Evolutionary conservation across 257 asterid species (phyloP).

Genomic region (Petrea volubilis): DNA sequence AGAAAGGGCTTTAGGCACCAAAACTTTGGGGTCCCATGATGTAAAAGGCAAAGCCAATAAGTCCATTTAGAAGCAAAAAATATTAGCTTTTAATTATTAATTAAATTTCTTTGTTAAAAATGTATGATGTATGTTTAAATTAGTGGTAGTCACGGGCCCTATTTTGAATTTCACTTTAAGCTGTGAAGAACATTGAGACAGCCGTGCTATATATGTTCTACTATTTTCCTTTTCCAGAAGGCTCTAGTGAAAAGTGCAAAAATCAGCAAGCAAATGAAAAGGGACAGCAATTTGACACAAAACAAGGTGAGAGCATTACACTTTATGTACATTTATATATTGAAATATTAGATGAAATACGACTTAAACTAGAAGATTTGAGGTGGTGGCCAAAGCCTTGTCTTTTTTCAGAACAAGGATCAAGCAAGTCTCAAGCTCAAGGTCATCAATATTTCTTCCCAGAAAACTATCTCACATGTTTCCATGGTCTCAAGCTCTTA

Average conservation of each 20-base stretch:
- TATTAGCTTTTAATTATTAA: too few species aligned
- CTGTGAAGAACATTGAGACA: too few species aligned
- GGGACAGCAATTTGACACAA: background rate
- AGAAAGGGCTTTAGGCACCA: too few species aligned
- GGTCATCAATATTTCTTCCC: conserved; percentile 26
- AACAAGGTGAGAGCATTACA: background rate
- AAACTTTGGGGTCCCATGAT: too few species aligned
- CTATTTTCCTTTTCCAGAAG: background rate
- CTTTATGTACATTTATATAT: background rate
- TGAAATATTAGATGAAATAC: background rate
- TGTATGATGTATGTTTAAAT: too few species aligned
- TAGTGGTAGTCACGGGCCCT: too few species aligned
- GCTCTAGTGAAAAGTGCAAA: background rate
- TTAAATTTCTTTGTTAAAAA: too few species aligned
- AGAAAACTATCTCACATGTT: conserved; percentile 19
- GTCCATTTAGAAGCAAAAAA: too few species aligned
- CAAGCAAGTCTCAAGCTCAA: conserved; percentile 14
- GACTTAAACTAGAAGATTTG: too few species aligned
- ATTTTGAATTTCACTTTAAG: too few species aligned
- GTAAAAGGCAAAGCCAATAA: too few species aligned
- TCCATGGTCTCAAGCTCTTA: conserved; percentile 18
- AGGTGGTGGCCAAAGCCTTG: too few species aligned
- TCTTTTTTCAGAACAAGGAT: background rate
- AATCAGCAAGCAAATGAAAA: background rate
- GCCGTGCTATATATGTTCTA: background rate